Evolutionary conservation across 2,329 filamentous ascomycete genomes (phyloP).

Genomic region (Macrophomina phaseolina): DNA sequence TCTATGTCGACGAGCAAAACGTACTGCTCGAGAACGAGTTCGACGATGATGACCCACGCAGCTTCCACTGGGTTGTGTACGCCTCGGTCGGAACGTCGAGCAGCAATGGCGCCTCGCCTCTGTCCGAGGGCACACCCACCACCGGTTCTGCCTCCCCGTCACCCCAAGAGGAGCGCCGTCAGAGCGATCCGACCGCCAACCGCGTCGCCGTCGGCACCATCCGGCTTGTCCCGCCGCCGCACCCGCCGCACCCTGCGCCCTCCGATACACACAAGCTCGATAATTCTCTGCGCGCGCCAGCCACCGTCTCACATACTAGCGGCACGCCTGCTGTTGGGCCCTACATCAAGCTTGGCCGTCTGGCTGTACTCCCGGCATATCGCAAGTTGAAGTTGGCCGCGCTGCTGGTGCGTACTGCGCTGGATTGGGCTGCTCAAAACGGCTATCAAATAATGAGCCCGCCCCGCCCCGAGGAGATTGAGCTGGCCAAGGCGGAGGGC

Average conservation of each 20-base stretch:
- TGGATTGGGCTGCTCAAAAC: constrained; percentile 71
- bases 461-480: constrained; percentile 44
- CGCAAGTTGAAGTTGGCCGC: constrained; percentile 69
- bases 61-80: constrained; percentile 90
- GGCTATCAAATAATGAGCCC: constrained; percentile 53
- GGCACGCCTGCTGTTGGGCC: constrained; percentile 59
- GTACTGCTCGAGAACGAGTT: constrained; percentile 71
- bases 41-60: constrained; percentile 78
- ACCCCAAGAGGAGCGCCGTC: constrained; percentile 41
- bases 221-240: constrained; percentile 81
- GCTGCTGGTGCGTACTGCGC: constrained; percentile 69
- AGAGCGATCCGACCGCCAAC: constrained; percentile 42
- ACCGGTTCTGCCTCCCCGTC: constrained; percentile 43
- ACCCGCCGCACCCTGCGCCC: constrained; percentile 65
- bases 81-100: constrained; percentile 60
- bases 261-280: constrained; percentile 35
- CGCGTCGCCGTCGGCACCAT: constrained; percentile 73
- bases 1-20: constrained; percentile 64
- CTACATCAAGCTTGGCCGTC: constrained; percentile 80
- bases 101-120: constrained; percentile 38
- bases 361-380: constrained; percentile 72
- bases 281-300: constrained; percentile 29
- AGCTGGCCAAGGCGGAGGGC: constrained; percentile 54
- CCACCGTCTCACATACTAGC: constrained; percentile 3
- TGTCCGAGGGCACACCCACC: constrained; percentile 31